Percentiles rank a stretch among this genome's conserved stretches.
phyloP scores from a whole-genome alignment of 257 asterid species.

The Capsicum chinense region DNA sequence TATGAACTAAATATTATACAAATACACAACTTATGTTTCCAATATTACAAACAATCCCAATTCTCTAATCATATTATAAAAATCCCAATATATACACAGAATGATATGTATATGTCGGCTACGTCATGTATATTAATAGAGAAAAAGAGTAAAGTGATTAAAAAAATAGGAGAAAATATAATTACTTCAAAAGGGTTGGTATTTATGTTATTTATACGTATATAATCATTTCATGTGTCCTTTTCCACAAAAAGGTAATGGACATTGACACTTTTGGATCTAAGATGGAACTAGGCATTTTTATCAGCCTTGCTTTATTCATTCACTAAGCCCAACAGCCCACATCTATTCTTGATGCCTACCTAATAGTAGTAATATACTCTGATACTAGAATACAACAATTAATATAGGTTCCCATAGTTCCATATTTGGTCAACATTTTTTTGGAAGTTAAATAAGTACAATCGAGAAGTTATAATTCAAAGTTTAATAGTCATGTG shows the following conservation, averaged over 20 bases:
- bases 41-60: no score
- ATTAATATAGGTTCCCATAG: not conserved
- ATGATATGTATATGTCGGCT: no score
- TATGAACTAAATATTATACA: not conserved
- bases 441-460: not conserved
- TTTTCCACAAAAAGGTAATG: not conserved
- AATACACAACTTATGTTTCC: no score
- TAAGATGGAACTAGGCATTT: not conserved
- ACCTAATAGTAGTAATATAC: not conserved
- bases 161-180: no score
- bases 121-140: no score
- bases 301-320: not conserved
- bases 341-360: not conserved
- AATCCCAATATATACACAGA: no score
- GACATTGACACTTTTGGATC: not conserved
- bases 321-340: slow-evolving; percentile 4
- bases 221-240: not conserved
- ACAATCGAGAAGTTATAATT: not conserved
- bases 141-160: no score
- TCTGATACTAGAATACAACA: not conserved
- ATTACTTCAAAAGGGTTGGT: no score
- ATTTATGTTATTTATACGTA: no score
- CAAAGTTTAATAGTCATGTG: not conserved
- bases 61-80: no score
- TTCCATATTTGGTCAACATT: not conserved